Evolutionary conservation across 2,329 filamentous ascomycete genomes (phyloP).

Genomic region (Tolypocladium inflatum): DNA sequence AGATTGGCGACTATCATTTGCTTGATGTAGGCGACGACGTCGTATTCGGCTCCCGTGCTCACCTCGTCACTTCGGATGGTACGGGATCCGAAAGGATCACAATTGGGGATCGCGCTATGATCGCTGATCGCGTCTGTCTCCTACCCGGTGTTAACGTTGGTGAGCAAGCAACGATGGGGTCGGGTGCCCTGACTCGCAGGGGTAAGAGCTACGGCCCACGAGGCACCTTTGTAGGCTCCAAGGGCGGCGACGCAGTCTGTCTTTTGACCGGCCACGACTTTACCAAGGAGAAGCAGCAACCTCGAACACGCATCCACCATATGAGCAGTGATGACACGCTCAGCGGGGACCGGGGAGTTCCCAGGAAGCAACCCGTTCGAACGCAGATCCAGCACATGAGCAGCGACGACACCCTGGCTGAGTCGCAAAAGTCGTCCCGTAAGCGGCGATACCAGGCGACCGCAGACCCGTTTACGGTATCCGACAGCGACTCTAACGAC

Average conservation of each 20-base stretch:
- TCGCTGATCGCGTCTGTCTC: conserved; percentile 44
- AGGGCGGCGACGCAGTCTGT: conserved; percentile 39
- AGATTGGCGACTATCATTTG: conserved; percentile 43
- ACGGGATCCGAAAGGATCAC: conserved; percentile 35
- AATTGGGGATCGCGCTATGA: conserved; percentile 41
- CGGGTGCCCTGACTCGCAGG: conserved; percentile 39
- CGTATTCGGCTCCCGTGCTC: conserved; percentile 47
- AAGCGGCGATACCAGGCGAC: background rate
- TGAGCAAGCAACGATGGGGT: conserved; percentile 39
- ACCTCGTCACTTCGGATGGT: conserved; percentile 43
- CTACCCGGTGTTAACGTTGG: conserved; percentile 42
- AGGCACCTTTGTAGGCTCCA: conserved; percentile 42
- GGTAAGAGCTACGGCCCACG: conserved; percentile 32
- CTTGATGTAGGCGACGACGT: conserved; percentile 47
- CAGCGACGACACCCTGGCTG: conserved; percentile 15
- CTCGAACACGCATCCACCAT: conserved; percentile 3
- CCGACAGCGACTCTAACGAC: conserved; percentile 10
- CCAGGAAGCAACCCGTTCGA: conserved; percentile 3
- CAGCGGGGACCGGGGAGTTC: background rate
- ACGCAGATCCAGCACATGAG: conserved; percentile 11
- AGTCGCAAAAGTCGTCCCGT: conserved; percentile 3
- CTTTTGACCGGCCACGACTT: conserved; percentile 14
- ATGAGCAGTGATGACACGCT: conserved; percentile 13
- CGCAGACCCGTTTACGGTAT: conserved; percentile 5
- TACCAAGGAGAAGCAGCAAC: conserved; percentile 1